phyloP scores from a whole-genome alignment of 2,329 filamentous ascomycete species.

The Aspergillus puulaauensis region DNA sequence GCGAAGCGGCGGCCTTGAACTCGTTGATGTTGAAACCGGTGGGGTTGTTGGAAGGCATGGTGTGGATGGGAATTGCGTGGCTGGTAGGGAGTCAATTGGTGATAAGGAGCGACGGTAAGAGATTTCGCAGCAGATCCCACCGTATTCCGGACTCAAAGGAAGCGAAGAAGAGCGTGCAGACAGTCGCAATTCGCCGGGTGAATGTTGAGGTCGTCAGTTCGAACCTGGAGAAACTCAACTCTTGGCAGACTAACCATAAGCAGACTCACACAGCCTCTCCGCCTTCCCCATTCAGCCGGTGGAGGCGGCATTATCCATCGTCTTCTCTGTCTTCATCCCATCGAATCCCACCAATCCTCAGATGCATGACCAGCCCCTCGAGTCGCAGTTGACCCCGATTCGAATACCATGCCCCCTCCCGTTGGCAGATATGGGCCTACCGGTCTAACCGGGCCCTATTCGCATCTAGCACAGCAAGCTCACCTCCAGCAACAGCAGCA shows the following conservation, averaged over 20 bases:
- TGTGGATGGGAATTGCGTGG: constrained; percentile 26
- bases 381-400: constrained; percentile 9
- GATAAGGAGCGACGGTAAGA: constrained; percentile 13
- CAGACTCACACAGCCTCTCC: constrained; percentile 24
- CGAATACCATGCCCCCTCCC: constrained; percentile 55
- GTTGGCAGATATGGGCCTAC: constrained; percentile 59
- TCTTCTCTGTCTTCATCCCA: constrained; percentile 14
- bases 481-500: constrained; percentile 45
- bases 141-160: constrained; percentile 15
- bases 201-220: constrained; percentile 23
- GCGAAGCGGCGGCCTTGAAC: constrained; percentile 70
- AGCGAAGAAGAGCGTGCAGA: constrained; percentile 1
- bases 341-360: constrained; percentile 12
- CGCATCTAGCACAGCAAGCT: constrained; percentile 55
- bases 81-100: constrained; percentile 1
- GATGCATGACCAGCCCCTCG: constrained; percentile 18
- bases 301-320: constrained; percentile 6
- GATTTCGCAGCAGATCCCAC: constrained; percentile 12
- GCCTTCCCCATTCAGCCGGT: constrained; percentile 21
- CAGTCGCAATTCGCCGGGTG: not conserved
- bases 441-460: constrained; percentile 60
- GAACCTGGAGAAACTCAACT: constrained; percentile 14
- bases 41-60: constrained; percentile 63
- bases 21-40: constrained; percentile 90
- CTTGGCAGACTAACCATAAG: constrained; percentile 37